Conservation (phyloP, 2,329 filamentous ascomycete genomes). For the Ophiostoma sp. region DNA sequence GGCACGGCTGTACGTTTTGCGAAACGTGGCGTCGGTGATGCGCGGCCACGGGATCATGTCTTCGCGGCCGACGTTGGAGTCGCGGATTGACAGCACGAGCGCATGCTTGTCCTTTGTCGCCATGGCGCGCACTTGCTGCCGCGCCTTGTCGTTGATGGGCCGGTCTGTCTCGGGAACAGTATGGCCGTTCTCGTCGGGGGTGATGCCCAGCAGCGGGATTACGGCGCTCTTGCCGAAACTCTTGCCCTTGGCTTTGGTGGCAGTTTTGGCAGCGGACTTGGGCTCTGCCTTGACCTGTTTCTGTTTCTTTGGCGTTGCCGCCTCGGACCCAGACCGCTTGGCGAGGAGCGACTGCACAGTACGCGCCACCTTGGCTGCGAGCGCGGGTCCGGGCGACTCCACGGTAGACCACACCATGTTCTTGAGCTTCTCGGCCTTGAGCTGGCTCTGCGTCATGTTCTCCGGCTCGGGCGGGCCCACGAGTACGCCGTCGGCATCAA, state of each 20-base stretch:
- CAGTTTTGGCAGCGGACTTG: slow-evolving; percentile 4
- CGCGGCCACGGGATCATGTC: slow-evolving; percentile 47
- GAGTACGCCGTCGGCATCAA: slow-evolving; percentile 22
- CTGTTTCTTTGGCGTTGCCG: neutral
- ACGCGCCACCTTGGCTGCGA: neutral
- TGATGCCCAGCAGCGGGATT: slow-evolving; percentile 19
- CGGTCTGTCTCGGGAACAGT: slow-evolving; percentile 38
- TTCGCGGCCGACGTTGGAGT: slow-evolving; percentile 39
- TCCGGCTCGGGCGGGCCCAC: slow-evolving; percentile 21
- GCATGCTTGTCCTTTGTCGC: slow-evolving; percentile 41
- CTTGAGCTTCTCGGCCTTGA: slow-evolving; percentile 19
- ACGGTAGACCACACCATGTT: slow-evolving; percentile 1
- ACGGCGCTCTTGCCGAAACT: neutral
- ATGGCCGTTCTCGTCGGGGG: slow-evolving; percentile 29
- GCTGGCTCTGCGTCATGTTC: slow-evolving; percentile 19
- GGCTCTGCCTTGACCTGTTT: neutral
- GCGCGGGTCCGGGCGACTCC: neutral
- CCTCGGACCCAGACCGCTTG: neutral
- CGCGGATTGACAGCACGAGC: slow-evolving; percentile 42
- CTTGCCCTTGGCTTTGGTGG: neutral
- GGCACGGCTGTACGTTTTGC: slow-evolving; percentile 24
- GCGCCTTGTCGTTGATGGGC: slow-evolving; percentile 38
- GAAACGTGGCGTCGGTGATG: slow-evolving; percentile 30
- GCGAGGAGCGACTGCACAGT: neutral
- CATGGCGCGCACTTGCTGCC: slow-evolving; percentile 41